Evolutionary conservation across 2,329 filamentous ascomycete species (phyloP), one percentile per base, ranked within the genome.

Genomic region (Calonectria ilicicola): DNA sequence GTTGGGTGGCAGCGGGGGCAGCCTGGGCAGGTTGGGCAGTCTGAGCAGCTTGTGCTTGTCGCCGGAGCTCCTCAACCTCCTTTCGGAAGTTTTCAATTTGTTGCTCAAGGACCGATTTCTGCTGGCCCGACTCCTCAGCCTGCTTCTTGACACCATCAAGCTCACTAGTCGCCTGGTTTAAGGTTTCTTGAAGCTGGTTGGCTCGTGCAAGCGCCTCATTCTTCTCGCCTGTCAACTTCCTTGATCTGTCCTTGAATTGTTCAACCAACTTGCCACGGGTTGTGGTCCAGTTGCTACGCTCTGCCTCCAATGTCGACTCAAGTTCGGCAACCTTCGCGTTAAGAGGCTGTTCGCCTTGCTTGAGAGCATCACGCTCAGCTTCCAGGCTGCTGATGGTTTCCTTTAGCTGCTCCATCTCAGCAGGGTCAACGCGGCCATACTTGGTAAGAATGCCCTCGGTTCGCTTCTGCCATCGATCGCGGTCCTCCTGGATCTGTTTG

Each of bases 371-470:
- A 9, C 92, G 89, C 80, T 96, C 93, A 35, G 87, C 85, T 81
- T 95, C 89, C 14, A 96, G 85, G 2, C 85, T 86, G 8, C 91
- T 86, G 66, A 98, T 90, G 72, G 93, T 92, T 80, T 94, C 91
- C 86, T 97, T 98, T 70, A 99, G 89, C 72, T 93, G 92, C 79
- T 98, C 96, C 81, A 98, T 90, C 81, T 98, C 96, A 3, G 94
- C 95, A 51, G 97, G 96, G 81, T 99, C 97, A 65, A 97, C 95
- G 69, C 96, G 94, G 77, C 98, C 96, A 81, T 98, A 98, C 82
- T 98, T 98, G 76, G 95, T 95, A 64, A 99, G 90, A 74, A 99
- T 98, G 78, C 97, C 95, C 81, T 98, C 95, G 1, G 95, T 97
- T 27, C 97, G 93, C 87, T 98, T 96, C 84, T 98, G 95, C 94